phyloP scores from a whole-genome alignment of 176 grass and related monocot genomes.

The Olyra latifolia region DNA sequence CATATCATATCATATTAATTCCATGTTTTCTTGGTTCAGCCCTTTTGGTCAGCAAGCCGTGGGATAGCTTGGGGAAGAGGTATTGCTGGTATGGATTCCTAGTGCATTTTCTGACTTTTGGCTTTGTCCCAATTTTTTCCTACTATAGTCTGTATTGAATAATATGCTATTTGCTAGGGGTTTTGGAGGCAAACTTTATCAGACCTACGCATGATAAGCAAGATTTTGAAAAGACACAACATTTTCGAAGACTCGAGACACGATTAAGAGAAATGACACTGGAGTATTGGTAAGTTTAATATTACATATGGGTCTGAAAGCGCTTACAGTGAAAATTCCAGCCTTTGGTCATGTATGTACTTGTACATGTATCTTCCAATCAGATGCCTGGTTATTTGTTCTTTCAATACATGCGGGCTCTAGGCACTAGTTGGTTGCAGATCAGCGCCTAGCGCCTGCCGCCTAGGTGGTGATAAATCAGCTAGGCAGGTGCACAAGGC shows the following conservation, averaged over 20 bases:
- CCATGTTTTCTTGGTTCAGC: slow-evolving; percentile 41
- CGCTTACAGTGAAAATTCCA: background rate
- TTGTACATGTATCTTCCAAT: background rate
- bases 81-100: slow-evolving; percentile 48
- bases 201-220: slow-evolving; percentile 62
- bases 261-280: slow-evolving; percentile 51
- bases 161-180: slow-evolving; percentile 41
- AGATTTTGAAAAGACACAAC: slow-evolving; percentile 47
- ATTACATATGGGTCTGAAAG: background rate
- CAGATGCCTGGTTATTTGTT: background rate
- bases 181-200: slow-evolving; percentile 64
- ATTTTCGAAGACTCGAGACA: slow-evolving; percentile 53
- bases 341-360: background rate
- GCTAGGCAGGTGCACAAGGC: no score
- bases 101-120: slow-evolving; percentile 15
- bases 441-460: no score
- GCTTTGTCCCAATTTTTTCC: background rate
- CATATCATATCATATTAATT: slow-evolving; percentile 10
- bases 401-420: background rate
- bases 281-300: slow-evolving; percentile 52
- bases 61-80: background rate
- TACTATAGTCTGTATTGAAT: background rate
- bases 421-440: no score
- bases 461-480: no score
- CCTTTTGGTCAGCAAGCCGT: slow-evolving; percentile 35